Evolutionary conservation across 2,329 filamentous ascomycete genomes (phyloP), one percentile per base, ranked within the genome.

Genomic region (Cadophora gregata): DNA sequence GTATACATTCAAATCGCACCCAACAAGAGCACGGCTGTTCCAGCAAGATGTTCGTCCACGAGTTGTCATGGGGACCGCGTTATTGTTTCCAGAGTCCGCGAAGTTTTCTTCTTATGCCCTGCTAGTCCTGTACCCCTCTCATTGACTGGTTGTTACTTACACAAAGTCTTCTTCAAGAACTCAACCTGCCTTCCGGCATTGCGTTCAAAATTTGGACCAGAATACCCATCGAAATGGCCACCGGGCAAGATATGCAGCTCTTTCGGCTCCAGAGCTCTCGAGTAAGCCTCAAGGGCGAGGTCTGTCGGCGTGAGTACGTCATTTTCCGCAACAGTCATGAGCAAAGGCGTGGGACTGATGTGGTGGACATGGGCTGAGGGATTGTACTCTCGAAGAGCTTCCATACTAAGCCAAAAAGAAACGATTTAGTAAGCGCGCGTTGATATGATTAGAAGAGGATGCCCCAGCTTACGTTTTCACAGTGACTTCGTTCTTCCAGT

Each of bases 161-260:
- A 64, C n/a, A 69, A 53, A 10, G 55, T 69, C 42, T 55, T 63
- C 59, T 59, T 68, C 62, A 69, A 65, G 25, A 79, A 64, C 74
- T 77, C 79, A 75, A 80, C 77, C 63, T 80, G 77, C 45, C 79
- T 77, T 5, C 75, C 76, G 51, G 77, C 75, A 21, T 77, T 66
- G 68, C 72, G 76, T 72, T 78, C 74, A 77, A 80, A 50, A 51
- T 68, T 59, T 69, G 64, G 16, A 16, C 63, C 62, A 3, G 62
- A 59, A 48, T 80, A 81, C 12, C 67, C 74, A 65, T 80, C 79
- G 70, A 81, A 81, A 73, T 81, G 80, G 3, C 77, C 79, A n/a
- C 77, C 76, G 9, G 75, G 72, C 27, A 81, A 61, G 24, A 79
- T 69, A 14, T 76, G 70, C 58, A 81, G 70, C 63, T 79, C 71